These are phyloP conservation scores for Asterophora parasitica DNA, from an alignment of 768 basidiomycete genomes.

Conservation along the genomic window DNA sequence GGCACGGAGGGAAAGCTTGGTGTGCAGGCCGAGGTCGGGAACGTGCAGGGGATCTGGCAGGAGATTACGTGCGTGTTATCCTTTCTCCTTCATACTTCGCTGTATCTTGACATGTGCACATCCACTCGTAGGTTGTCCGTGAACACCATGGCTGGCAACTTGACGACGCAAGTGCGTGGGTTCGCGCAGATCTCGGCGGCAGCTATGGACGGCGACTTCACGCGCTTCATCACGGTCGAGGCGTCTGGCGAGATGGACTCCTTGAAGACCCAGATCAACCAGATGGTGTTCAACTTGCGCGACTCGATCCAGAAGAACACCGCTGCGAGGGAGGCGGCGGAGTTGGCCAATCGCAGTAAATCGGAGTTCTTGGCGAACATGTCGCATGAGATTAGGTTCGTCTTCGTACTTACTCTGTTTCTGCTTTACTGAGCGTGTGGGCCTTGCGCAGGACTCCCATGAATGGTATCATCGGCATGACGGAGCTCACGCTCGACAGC, in stretches of 20 bases:
- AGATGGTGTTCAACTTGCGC: slow-evolving; percentile 97
- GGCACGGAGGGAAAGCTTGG: slow-evolving; percentile 99
- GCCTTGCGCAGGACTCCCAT: slow-evolving; percentile 75
- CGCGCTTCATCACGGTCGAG: slow-evolving; percentile 98
- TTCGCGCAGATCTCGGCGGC: slow-evolving; percentile 99
- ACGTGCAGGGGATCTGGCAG: slow-evolving; percentile 97
- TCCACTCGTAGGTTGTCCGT: slow-evolving; percentile 70
- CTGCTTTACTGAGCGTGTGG: too few species aligned
- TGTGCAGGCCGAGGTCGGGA: slow-evolving; percentile 94
- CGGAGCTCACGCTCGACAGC: slow-evolving; percentile 92
- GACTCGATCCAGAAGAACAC: slow-evolving; percentile 99
- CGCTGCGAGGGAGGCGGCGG: slow-evolving; percentile 93
- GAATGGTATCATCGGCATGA: slow-evolving; percentile 99
- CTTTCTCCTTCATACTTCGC: not conserved
- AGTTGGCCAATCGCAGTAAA: slow-evolving; percentile 95
- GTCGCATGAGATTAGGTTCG: slow-evolving; percentile 92
- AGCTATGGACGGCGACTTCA: slow-evolving; percentile 98
- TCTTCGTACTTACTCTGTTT: slow-evolving; percentile 6
- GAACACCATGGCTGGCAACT: slow-evolving; percentile 95
- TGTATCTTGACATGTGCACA: not conserved
- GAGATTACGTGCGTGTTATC: slow-evolving; percentile 86
- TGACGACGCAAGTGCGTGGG: slow-evolving; percentile 98
- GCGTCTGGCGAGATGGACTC: slow-evolving; percentile 99
- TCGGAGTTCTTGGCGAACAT: slow-evolving; percentile 99
- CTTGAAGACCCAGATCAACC: slow-evolving; percentile 97